Evolutionary conservation across 495 filamentous ascomycete species (phyloP).

Genomic region (Evernia prunastri): DNA sequence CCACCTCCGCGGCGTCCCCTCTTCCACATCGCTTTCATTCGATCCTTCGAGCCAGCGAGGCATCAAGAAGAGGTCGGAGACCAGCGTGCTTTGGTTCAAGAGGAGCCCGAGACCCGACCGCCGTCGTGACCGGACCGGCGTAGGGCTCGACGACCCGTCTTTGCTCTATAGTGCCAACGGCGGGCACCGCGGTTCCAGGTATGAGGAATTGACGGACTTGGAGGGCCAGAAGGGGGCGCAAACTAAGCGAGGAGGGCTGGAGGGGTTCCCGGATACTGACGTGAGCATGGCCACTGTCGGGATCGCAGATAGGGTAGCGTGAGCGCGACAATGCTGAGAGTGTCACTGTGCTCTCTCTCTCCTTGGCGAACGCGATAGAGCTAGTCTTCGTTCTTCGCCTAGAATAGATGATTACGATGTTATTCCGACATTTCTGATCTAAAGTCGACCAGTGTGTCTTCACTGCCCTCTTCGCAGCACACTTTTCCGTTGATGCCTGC

Average conservation of each 20-base stretch:
- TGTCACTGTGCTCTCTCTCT: no score
- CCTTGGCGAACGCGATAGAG: no score
- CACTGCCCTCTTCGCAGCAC: no score
- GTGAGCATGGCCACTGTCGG: no score
- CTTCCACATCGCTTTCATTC: background rate
- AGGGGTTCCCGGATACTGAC: background rate
- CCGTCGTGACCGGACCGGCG: background rate
- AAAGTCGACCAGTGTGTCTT: no score
- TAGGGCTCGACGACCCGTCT: background rate
- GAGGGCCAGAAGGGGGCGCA: background rate
- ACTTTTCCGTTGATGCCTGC: no score
- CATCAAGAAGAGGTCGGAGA: no score
- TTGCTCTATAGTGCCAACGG: background rate
- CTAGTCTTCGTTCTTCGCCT: no score
- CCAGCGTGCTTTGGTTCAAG: no score
- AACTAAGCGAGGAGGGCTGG: background rate
- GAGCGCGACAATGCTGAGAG: background rate
- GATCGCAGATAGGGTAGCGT: background rate
- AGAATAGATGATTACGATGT: no score
- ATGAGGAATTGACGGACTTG: background rate
- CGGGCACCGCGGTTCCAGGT: background rate
- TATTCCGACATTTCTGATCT: no score
- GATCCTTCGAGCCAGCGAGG: background rate
- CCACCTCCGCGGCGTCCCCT: constrained; percentile 11
- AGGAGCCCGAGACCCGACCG: background rate